These are phyloP conservation scores for Penicillium sp. DNA, from an alignment of 2,329 filamentous ascomycete genomes.

Conservation along the genomic window DNA sequence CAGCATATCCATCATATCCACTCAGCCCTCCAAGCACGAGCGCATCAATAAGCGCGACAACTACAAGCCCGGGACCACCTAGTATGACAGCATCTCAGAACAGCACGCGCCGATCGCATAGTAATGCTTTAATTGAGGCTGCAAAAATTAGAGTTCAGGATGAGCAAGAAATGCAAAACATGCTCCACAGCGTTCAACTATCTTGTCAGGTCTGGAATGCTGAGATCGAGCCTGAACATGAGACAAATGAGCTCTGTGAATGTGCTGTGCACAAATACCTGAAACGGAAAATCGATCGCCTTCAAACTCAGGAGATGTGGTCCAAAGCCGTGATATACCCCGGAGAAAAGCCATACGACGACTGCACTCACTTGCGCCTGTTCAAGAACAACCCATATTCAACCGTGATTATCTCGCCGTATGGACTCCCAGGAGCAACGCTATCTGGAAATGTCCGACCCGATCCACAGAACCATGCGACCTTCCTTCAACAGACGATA, in stretches of 20 bases:
- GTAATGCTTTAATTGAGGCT: background rate
- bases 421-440: slow-evolving; percentile 10
- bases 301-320: slow-evolving; percentile 45
- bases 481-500: background rate
- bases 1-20: background rate
- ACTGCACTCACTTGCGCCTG: slow-evolving; percentile 16
- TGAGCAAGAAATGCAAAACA: slow-evolving; percentile 48
- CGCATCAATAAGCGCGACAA: background rate
- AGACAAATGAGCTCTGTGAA: slow-evolving; percentile 39
- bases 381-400: slow-evolving; percentile 34
- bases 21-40: background rate
- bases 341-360: slow-evolving; percentile 33
- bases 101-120: background rate
- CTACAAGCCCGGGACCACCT: background rate
- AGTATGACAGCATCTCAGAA: background rate
- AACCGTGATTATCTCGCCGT: slow-evolving; percentile 22
- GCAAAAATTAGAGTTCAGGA: background rate
- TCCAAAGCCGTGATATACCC: slow-evolving; percentile 51
- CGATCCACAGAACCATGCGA: background rate
- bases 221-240: slow-evolving; percentile 52
- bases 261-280: slow-evolving; percentile 47
- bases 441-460: slow-evolving; percentile 21
- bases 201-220: slow-evolving; percentile 46
- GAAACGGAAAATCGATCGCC: slow-evolving; percentile 37
- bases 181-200: slow-evolving; percentile 44